These are phyloP conservation scores for Aspergillus carbonarius DNA, from an alignment of 2,329 filamentous ascomycete genomes.

Conservation along the genomic window DNA sequence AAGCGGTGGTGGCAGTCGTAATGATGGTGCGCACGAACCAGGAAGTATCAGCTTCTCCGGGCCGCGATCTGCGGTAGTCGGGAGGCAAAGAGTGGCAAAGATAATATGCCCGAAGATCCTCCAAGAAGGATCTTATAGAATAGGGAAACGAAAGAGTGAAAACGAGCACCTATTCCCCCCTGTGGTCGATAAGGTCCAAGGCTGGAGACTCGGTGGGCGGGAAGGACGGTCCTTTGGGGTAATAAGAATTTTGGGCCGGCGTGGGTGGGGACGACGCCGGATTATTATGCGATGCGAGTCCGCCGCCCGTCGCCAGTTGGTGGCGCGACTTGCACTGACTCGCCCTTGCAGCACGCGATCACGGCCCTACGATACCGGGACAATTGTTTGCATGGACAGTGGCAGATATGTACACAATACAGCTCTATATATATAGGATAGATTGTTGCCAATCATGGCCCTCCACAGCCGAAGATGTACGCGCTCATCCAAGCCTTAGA, in stretches of 20 bases:
- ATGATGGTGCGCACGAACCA: slow-evolving; percentile 18
- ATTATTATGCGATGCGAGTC: slow-evolving; percentile 7
- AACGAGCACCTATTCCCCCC: slow-evolving; percentile 14
- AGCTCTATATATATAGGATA: not conserved
- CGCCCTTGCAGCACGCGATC: not conserved
- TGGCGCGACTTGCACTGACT: not conserved
- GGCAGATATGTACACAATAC: not conserved
- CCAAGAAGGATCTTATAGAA: slow-evolving; percentile 2
- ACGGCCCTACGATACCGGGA: not conserved
- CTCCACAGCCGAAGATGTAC: not conserved
- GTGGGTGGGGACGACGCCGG: slow-evolving; percentile 20
- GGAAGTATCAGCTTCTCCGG: slow-evolving; percentile 11
- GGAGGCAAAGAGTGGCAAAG: slow-evolving; percentile 13
- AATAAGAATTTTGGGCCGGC: slow-evolving; percentile 25
- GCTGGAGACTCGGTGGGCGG: slow-evolving; percentile 14
- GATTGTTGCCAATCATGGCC: not conserved
- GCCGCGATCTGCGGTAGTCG: slow-evolving; percentile 11
- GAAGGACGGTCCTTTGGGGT: slow-evolving; percentile 12
- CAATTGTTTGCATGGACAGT: not conserved
- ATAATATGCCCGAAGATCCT: slow-evolving; percentile 1
- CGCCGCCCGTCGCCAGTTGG: not conserved
- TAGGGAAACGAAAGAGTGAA: not conserved
- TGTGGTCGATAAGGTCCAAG: slow-evolving; percentile 16
- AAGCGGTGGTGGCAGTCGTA: not conserved
- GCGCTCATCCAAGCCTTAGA: slow-evolving; percentile 12